Conservation (phyloP, 1,284 basidiomycete species). For the Cutaneotrichosporon dermatis region DNA sequence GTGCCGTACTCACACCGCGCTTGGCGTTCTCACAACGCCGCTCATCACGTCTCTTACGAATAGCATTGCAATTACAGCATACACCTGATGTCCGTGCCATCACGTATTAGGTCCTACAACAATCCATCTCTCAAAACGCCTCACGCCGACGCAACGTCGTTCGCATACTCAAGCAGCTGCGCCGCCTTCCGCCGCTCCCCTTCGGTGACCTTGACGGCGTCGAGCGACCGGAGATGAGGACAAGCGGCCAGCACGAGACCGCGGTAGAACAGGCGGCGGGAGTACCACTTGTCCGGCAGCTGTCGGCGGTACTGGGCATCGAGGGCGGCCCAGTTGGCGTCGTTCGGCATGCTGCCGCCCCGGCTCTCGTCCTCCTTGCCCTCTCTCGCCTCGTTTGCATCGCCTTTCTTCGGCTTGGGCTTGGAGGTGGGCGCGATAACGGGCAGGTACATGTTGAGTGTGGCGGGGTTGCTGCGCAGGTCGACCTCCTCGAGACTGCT, state of each 20-base stretch:
- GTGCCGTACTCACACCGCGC: too few relatives aligned
- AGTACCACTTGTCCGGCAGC: slow-evolving; percentile 79
- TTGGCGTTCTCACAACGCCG: too few relatives aligned
- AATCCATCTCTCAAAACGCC: neutral
- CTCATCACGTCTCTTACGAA: too few relatives aligned
- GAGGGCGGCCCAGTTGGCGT: slow-evolving; percentile 57
- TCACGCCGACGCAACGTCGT: neutral
- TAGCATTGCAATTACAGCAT: too few relatives aligned
- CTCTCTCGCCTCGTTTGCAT: neutral
- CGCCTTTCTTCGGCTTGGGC: neutral
- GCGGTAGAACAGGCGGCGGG: slow-evolving; percentile 77
- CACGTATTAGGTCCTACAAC: too few relatives aligned
- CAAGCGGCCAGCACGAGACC: slow-evolving; percentile 77
- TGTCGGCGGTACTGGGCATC: slow-evolving; percentile 81
- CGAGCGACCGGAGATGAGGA: slow-evolving; percentile 62
- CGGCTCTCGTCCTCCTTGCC: neutral
- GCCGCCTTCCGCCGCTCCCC: slow-evolving; percentile 78
- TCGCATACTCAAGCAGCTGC: slow-evolving; percentile 54
- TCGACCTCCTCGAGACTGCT: slow-evolving; percentile 77
- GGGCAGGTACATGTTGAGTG: slow-evolving; percentile 89
- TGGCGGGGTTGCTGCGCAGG: slow-evolving; percentile 91
- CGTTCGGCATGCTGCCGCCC: slow-evolving; percentile 2
- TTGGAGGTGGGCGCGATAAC: slow-evolving; percentile 56
- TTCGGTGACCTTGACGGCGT: slow-evolving; percentile 71
- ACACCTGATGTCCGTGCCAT: too few relatives aligned